A percentile compares a stretch with the other conserved stretches of the same genome.
Conservation (phyloP, 768 basidiomycete species). For the Dioszegia hungarica region DNA sequence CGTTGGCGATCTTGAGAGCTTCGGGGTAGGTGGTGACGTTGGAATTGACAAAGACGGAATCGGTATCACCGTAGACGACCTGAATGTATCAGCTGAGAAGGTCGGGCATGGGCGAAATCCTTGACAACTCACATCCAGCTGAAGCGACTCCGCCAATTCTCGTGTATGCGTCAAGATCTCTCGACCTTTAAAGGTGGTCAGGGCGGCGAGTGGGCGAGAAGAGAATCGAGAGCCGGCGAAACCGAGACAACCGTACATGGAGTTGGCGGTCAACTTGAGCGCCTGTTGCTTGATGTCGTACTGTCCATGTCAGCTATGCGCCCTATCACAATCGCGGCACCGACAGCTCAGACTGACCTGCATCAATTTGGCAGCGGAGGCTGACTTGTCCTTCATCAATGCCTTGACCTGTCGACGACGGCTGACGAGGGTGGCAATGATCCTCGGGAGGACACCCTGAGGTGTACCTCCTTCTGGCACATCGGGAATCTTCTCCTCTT, state of each 20-base stretch:
- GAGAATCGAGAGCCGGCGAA: constrained; percentile 97
- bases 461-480: constrained; percentile 65
- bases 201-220: constrained; percentile 89
- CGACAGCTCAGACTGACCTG: constrained; percentile 59
- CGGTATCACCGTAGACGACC: constrained; percentile 99
- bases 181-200: constrained; percentile 96
- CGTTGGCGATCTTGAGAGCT: constrained; percentile 81
- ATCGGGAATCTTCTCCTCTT: constrained; percentile 83
- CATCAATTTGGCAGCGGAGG: constrained; percentile 66
- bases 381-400: constrained; percentile 79
- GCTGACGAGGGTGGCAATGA: constrained; percentile 92
- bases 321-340: no score
- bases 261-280: constrained; percentile 95
- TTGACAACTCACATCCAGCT: constrained; percentile 68
- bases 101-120: not conserved
- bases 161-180: constrained; percentile 91
- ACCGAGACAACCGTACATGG: constrained; percentile 99
- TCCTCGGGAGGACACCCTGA: constrained; percentile 89
- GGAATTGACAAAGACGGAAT: constrained; percentile 97
- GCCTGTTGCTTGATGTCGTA: constrained; percentile 97
- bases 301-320: constrained; percentile 50
- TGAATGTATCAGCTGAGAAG: constrained; percentile 45
- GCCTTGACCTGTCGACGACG: constrained; percentile 85
- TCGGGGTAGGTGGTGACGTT: constrained; percentile 81
- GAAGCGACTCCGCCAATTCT: constrained; percentile 83